phyloP scores from a whole-genome alignment of 768 basidiomycete species.

The Mrakia gelida region DNA sequence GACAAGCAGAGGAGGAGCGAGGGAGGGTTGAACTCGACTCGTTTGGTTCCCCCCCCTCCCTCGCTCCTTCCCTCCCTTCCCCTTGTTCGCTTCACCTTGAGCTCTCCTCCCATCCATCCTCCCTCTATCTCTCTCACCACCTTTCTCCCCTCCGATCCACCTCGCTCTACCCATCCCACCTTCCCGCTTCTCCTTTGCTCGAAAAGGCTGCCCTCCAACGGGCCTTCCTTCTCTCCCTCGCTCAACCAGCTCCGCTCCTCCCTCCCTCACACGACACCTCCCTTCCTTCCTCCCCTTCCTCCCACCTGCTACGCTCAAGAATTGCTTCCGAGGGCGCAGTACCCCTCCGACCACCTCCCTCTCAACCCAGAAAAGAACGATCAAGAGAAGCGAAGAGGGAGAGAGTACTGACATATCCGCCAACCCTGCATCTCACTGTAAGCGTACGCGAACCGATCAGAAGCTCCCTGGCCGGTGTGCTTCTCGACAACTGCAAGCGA shows the following conservation, averaged over 20 bases:
- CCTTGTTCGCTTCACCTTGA: too few relatives aligned
- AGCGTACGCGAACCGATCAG: constrained; percentile 55
- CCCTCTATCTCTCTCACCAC: background rate
- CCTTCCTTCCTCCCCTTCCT: background rate
- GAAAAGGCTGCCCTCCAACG: too few relatives aligned
- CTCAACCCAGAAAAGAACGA: background rate
- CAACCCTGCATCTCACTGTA: constrained; percentile 99
- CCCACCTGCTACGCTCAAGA: background rate
- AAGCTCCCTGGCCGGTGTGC: constrained; percentile 61
- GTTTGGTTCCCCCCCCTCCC: background rate
- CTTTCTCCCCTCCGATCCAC: background rate
- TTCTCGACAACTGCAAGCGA: constrained; percentile 66
- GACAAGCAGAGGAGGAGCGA: background rate
- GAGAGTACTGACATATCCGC: constrained; percentile 76
- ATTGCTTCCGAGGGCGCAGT: background rate
- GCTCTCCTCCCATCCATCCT: background rate
- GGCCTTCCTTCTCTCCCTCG: background rate
- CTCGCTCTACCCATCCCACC: background rate
- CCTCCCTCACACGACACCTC: background rate
- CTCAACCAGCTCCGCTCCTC: background rate
- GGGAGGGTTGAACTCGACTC: background rate
- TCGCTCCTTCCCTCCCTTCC: background rate
- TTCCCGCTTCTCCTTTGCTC: background rate
- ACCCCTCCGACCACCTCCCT: background rate
- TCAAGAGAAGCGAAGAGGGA: background rate